Evolutionary conservation across 208 protist species (phyloP), one percentile per base, ranked within the genome.

Genomic region (Angomonas ambiguus): DNA sequence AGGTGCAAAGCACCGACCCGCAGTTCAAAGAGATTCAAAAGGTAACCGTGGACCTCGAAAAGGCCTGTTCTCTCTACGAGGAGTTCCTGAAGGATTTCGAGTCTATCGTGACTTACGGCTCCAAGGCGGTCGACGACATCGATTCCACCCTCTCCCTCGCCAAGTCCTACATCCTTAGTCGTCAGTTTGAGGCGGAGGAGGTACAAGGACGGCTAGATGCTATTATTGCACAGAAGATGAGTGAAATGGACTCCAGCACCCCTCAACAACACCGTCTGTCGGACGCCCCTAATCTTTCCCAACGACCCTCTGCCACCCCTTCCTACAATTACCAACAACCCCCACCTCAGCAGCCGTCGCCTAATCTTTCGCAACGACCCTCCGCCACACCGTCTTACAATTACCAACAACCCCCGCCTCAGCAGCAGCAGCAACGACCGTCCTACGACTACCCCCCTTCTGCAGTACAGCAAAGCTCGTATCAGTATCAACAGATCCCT

Each of bases 181-280:
- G 84, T 22, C 63, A 85, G 63, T 63, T 87, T 27, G 70, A 85
- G 60, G 86, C 86, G 18, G 69, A 87, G 62, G 80, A 81, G 42
- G 65, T 87, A 53, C 69, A 84, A 67, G 69, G 60, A 22, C 63
- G 68, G 0, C 60, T 95, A 24, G 89, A 95, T 67, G 72, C 33
- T 61, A 77, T 91, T 71, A 90, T 95, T 53, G 82, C 84, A 0
- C 64, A 69, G n/a, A 91, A 90, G 64, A 80, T 93, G 67, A 62
- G 61, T 20, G 65, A 88, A 69, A 85, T 94, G 80, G 68, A 81
- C 51, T n/a, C n/a, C 38, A 30, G 53, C 53, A 3, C 4, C 6
- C 24, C 3, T 32, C 53, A 3, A 10, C 4, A 18, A 10, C 53
- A 13, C 49, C 70, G 34, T 59, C 69, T 57, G 25, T 63, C 22